A percentile compares a stretch with the other conserved stretches of the same genome.
phyloP scores from a whole-genome alignment of 2,329 filamentous ascomycete species.

The Calycina herbarum region DNA sequence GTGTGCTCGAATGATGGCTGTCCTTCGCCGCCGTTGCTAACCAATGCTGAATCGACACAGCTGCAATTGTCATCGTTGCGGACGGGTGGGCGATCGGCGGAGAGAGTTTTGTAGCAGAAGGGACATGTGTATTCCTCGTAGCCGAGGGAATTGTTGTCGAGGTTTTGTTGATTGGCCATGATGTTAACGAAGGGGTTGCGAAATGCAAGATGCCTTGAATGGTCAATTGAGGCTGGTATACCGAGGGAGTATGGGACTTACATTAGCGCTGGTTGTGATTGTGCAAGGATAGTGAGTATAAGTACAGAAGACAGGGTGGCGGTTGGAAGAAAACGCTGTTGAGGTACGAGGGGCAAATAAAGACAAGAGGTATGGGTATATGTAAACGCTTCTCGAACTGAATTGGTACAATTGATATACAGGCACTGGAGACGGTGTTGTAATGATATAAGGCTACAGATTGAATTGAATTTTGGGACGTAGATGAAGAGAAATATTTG shows the following conservation, averaged over 20 bases:
- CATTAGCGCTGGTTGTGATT: constrained; percentile 16
- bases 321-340: constrained; percentile 3
- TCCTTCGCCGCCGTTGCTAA: constrained; percentile 7
- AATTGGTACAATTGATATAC: not conserved
- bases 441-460: not conserved
- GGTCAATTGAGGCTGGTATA: constrained; percentile 6
- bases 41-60: constrained; percentile 26
- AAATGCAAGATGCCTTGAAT: constrained; percentile 6
- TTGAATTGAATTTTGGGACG: not conserved
- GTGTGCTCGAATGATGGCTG: not conserved
- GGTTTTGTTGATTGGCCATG: constrained; percentile 13
- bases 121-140: constrained; percentile 26
- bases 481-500: not conserved
- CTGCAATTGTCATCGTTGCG: constrained; percentile 32
- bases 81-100: constrained; percentile 28
- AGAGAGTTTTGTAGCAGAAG: constrained; percentile 28
- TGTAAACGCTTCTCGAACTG: not conserved
- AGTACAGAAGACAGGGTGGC: constrained; percentile 26
- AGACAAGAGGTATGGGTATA: not conserved
- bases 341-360: not conserved
- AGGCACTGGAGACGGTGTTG: not conserved
- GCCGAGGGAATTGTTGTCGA: constrained; percentile 12
- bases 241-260: constrained; percentile 13
- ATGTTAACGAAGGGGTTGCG: constrained; percentile 17
- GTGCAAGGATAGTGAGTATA: constrained; percentile 20